Conservation (phyloP, 306 rosid genomes). For the Argentina anserina region DNA sequence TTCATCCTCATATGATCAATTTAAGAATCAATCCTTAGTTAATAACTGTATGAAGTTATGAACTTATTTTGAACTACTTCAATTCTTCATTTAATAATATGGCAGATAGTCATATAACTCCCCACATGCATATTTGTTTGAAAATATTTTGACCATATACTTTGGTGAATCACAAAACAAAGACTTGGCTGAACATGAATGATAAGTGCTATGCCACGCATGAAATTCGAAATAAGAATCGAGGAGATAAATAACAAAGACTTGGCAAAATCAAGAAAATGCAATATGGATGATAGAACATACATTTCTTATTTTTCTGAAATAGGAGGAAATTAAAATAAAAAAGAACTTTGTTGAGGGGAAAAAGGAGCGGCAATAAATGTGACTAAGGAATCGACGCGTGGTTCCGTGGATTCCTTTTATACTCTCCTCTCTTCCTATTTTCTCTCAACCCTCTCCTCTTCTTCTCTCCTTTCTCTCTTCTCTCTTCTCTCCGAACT, state of each 20-base stretch:
- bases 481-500: background rate
- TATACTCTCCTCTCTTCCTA: constrained; percentile 6
- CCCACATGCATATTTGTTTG: background rate
- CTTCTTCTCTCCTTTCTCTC: background rate
- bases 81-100: too few relatives aligned
- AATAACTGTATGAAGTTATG: background rate
- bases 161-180: background rate
- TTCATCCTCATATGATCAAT: too few relatives aligned
- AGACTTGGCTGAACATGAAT: background rate
- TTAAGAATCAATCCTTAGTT: background rate
- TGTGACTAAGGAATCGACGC: constrained; percentile 42
- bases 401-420: constrained; percentile 59
- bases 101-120: background rate
- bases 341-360: background rate
- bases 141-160: too few relatives aligned
- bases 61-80: too few relatives aligned
- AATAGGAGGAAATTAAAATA: background rate
- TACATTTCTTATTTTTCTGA: background rate
- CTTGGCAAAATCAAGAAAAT: background rate
- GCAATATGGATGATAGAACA: background rate
- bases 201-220: background rate
- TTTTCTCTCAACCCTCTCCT: background rate
- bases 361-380: constrained; percentile 25
- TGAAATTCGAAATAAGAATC: background rate
- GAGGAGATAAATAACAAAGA: background rate